Evolutionary conservation across 1,284 basidiomycete genomes (phyloP).

Genomic region (Apiotrichum porosum): DNA sequence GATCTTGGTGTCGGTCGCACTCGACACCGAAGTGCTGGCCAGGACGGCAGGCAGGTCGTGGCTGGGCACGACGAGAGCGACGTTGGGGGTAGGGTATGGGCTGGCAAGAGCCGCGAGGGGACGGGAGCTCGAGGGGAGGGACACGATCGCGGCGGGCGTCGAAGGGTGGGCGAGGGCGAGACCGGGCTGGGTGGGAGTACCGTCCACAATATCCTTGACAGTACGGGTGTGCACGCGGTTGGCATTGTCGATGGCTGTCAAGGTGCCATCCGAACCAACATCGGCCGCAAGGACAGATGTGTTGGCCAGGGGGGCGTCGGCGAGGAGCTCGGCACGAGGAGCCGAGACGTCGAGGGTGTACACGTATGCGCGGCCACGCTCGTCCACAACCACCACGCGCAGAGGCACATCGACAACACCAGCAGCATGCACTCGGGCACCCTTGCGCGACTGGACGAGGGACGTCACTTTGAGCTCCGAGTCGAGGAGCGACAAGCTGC

Average conservation of each 20-base stretch:
- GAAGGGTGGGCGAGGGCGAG: conserved; percentile 7
- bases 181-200: neutral
- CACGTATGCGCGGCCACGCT: conserved; percentile 10
- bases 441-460: conserved; percentile 5
- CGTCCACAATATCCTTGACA: conserved; percentile 5
- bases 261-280: conserved; percentile 28
- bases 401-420: conserved; percentile 1
- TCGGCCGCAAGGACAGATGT: conserved; percentile 14
- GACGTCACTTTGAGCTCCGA: conserved; percentile 2
- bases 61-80: conserved; percentile 30
- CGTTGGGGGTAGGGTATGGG: conserved; percentile 21
- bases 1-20: conserved; percentile 19
- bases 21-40: conserved; percentile 17
- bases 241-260: conserved; percentile 26
- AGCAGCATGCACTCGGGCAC: conserved; percentile 3
- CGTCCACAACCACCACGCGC: conserved; percentile 11
- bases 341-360: conserved; percentile 16
- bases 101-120: conserved; percentile 25
- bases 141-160: conserved; percentile 14
- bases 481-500: conserved; percentile 2
- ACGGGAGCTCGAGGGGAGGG: conserved; percentile 18
- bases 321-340: conserved; percentile 9
- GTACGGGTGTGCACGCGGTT: conserved; percentile 12
- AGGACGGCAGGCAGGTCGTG: conserved; percentile 30
- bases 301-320: conserved; percentile 10